Evolutionary conservation across 305 asterid genomes (phyloP).

Genomic region (Fraxinus ornus): DNA sequence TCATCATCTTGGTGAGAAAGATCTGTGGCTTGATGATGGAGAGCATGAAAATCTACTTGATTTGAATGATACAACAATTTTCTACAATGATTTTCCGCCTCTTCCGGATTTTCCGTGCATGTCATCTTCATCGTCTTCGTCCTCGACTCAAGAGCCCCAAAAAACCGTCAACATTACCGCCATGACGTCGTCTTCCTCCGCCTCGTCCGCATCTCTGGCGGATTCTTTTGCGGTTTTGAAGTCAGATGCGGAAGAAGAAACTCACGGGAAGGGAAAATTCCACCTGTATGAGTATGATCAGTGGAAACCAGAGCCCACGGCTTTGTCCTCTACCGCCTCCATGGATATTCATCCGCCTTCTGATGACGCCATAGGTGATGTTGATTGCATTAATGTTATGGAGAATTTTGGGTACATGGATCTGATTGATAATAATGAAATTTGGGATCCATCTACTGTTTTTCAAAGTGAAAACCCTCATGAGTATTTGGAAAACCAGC

Average conservation of each 20-base stretch:
- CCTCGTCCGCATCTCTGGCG: conserved; percentile 46
- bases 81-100: conserved; percentile 50
- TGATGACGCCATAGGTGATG: conserved; percentile 26
- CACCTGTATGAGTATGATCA: not conserved
- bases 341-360: conserved; percentile 50
- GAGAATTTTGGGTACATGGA: conserved; percentile 77
- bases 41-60: conserved; percentile 36
- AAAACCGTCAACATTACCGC: conserved; percentile 18
- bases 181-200: conserved; percentile 46
- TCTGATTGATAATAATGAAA: conserved; percentile 55
- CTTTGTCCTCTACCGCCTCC: conserved; percentile 42
- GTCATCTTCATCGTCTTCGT: conserved; percentile 86
- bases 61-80: conserved; percentile 47
- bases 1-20: conserved; percentile 19
- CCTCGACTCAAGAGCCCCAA: conserved; percentile 41
- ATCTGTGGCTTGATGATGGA: conserved; percentile 34
- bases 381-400: conserved; percentile 54
- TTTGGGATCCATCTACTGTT: conserved; percentile 72
- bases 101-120: conserved; percentile 91
- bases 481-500: conserved; percentile 27
- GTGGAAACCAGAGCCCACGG: conserved; percentile 19
- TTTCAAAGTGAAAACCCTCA: conserved; percentile 47
- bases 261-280: not conserved
- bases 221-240: conserved; percentile 44
- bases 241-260: conserved; percentile 33